These are phyloP conservation scores for Skeletonema costatum DNA, from an alignment of 108 stramenopile species.

Conservation along the genomic window DNA sequence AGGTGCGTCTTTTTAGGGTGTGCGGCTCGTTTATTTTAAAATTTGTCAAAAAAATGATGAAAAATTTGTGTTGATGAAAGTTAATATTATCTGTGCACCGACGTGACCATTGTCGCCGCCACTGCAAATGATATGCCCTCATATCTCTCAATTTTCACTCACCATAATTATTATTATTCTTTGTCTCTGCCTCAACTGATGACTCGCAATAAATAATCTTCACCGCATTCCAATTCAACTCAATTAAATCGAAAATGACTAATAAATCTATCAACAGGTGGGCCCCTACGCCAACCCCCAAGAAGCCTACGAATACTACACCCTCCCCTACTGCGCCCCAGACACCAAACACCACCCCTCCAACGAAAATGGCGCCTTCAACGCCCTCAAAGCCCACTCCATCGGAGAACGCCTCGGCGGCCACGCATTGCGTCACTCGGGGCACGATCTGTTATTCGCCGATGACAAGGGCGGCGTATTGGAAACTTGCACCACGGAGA, in stretches of 20 bases:
- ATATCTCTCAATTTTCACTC: neutral
- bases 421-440: constrained; percentile 85
- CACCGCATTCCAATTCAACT: neutral
- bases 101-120: no score
- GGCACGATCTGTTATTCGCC: constrained; percentile 80
- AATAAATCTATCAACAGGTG: constrained; percentile 49
- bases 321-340: constrained; percentile 96
- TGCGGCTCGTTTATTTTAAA: neutral
- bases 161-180: no score
- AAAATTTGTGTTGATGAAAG: no score
- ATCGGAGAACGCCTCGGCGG: constrained; percentile 80
- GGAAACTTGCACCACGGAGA: constrained; percentile 78
- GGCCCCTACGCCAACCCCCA: constrained; percentile 98
- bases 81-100: no score
- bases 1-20: constrained; percentile 52
- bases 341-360: constrained; percentile 83
- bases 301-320: constrained; percentile 98
- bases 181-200: no score
- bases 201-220: no score
- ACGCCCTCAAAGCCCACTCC: constrained; percentile 79
- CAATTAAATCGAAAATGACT: neutral
- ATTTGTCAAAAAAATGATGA: no score
- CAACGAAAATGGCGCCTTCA: constrained; percentile 70
- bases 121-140: neutral
- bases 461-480: constrained; percentile 45